These are phyloP conservation scores for Fibroporia radiculosa DNA, from an alignment of 768 basidiomycete species.

Conservation along the genomic window DNA sequence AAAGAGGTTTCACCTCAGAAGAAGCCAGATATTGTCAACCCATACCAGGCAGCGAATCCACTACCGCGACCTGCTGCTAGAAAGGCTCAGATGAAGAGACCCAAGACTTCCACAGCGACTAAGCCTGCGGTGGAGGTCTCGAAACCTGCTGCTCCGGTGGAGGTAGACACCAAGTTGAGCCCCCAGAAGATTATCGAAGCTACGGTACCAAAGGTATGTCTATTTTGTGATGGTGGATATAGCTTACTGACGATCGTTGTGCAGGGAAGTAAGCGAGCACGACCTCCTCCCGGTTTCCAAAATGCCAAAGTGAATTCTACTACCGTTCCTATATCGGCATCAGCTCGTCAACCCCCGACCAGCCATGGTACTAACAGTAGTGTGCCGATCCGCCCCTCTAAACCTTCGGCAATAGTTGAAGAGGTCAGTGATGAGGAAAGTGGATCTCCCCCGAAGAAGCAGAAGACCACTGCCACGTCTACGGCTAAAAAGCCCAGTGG, in stretches of 20 bases:
- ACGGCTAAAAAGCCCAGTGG: constrained; percentile 1
- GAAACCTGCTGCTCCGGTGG: constrained; percentile 22
- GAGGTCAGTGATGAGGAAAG: constrained; percentile 33
- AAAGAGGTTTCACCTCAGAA: constrained; percentile 62
- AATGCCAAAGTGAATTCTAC: constrained; percentile 26
- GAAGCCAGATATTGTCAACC: constrained; percentile 65
- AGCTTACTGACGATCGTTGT: constrained; percentile 11
- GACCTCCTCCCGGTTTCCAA: constrained; percentile 51
- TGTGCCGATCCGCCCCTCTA: background rate
- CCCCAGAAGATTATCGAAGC: constrained; percentile 72
- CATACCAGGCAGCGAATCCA: constrained; percentile 69
- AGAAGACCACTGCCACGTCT: constrained; percentile 29
- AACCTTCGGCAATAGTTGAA: constrained; percentile 21
- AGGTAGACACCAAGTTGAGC: constrained; percentile 27
- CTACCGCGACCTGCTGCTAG: constrained; percentile 39
- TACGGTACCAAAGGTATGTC: constrained; percentile 60
- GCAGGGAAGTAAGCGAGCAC: constrained; percentile 72
- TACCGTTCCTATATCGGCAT: constrained; percentile 3
- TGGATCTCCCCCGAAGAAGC: constrained; percentile 35
- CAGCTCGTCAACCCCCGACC: background rate
- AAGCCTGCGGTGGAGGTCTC: constrained; percentile 18
- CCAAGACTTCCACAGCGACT: constrained; percentile 23
- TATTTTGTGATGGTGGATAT: background rate
- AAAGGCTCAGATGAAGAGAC: constrained; percentile 32
- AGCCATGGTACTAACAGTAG: constrained; percentile 5